Base-by-base conservation (phyloP, 495 filamentous ascomycete species). In the Trichoderma reesei region DNA sequence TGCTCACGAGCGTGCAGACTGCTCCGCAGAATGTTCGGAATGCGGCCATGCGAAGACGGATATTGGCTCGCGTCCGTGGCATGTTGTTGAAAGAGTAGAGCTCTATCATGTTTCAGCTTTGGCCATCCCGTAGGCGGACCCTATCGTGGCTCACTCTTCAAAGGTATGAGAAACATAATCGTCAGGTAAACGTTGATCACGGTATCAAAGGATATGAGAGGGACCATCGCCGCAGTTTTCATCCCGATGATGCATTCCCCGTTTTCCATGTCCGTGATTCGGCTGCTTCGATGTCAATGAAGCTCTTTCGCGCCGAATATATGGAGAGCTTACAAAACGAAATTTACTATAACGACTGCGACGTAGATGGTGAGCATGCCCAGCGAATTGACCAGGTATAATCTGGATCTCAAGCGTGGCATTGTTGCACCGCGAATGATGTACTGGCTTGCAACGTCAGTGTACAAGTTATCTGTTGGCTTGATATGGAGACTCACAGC, bases 171-270 rank as follows among this genome's bases (percentile, higher is more conserved):
- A 62, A 84, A 81, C 10, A 82, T 68, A 31, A 77, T 70, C 11
- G 79, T 83, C 10, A 84, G 75, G 65, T 84, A 84, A 26, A 79
- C 80, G 59, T 83, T 82, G 63, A 81, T 75, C 2, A 79, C 56
- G 18, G 79, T 71, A 62, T 83, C 79, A 60, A 82, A 79, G 1
- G 63, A 65, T 39, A 84, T 83, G 6, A 84, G 72, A 1, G 79
- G 81, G 6, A 83, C 73, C 72, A 83, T 76, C 6, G 78, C 78
- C 14, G 72, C 67, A 59, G 68, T 76, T 64, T 77, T 66, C 76
- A 84, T 82, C 5, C 82, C 82, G 64, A 84, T 80, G 64, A 80
- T 78, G 66, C 82, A 84, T 42, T 73, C 65, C 9, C 76, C 76
- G 44, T 81, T 70, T 3, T 79, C 73, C 61, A 81, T 74, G 59